Percentiles rank a stretch among this genome's conserved stretches.
Evolutionary conservation across 2,329 filamentous ascomycete genomes (phyloP).

Genomic region (Thelonectria olida): DNA sequence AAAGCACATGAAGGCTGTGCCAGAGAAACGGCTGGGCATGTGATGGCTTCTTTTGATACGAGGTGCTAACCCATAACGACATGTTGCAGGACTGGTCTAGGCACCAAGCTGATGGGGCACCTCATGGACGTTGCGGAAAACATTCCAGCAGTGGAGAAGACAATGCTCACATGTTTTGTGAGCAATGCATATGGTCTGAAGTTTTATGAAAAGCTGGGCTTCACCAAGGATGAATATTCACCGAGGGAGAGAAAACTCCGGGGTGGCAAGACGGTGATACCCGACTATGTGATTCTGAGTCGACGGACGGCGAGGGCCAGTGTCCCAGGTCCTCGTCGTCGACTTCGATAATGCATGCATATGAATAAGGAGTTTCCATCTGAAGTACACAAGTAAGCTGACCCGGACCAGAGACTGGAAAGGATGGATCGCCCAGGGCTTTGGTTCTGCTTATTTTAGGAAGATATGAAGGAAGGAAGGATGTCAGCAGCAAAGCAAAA

Average conservation of each 20-base stretch:
- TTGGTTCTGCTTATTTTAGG: background rate
- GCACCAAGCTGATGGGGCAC: slow-evolving; percentile 65
- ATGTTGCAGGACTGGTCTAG: slow-evolving; percentile 67
- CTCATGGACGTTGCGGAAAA: slow-evolving; percentile 62
- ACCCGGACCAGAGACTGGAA: background rate
- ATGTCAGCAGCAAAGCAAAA: slow-evolving; percentile 2
- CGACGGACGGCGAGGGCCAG: slow-evolving; percentile 46
- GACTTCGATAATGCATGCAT: slow-evolving; percentile 17
- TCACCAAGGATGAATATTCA: slow-evolving; percentile 63
- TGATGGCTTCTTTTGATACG: background rate
- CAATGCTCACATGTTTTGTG: slow-evolving; percentile 79
- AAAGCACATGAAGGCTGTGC: slow-evolving; percentile 8
- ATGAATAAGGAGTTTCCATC: background rate
- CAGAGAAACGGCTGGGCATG: slow-evolving; percentile 4
- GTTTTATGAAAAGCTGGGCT: slow-evolving; percentile 72
- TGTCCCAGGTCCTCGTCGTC: slow-evolving; percentile 21
- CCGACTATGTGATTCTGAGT: slow-evolving; percentile 71
- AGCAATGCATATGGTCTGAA: slow-evolving; percentile 64
- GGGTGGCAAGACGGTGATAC: slow-evolving; percentile 60
- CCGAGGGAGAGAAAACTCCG: slow-evolving; percentile 63
- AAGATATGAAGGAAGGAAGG: background rate
- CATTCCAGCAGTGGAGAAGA: slow-evolving; percentile 66
- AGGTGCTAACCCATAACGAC: slow-evolving; percentile 16
- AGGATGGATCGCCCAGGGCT: background rate
- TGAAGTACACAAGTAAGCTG: no score